Evolutionary conservation across 805 yeast species (phyloP).

Genomic region (Jamesozyma lodderae): DNA sequence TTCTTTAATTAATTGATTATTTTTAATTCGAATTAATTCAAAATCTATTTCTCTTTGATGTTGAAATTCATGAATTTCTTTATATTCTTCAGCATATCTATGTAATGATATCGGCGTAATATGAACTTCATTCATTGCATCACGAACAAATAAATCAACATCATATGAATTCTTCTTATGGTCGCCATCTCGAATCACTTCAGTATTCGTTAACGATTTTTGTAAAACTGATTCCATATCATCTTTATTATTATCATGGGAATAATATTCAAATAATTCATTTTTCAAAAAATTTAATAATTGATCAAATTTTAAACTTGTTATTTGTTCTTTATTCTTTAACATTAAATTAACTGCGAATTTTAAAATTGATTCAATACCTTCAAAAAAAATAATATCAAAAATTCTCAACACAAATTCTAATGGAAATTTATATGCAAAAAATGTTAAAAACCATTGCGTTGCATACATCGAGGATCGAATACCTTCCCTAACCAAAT

Average conservation of each 20-base stretch:
- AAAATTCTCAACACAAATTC: slow-evolving; percentile 79
- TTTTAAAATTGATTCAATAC: slow-evolving; percentile 75
- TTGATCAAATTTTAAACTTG: slow-evolving; percentile 63
- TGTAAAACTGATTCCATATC: slow-evolving; percentile 12
- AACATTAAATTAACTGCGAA: slow-evolving; percentile 76
- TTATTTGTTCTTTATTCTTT: slow-evolving; percentile 50
- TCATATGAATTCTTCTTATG: slow-evolving; percentile 36
- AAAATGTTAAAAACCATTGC: slow-evolving; percentile 93
- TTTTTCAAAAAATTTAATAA: slow-evolving; percentile 72
- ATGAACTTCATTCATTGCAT: slow-evolving; percentile 59
- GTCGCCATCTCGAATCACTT: slow-evolving; percentile 2
- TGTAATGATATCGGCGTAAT: slow-evolving; percentile 64
- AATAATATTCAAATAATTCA: slow-evolving; percentile 62
- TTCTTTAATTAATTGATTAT: slow-evolving; percentile 65
- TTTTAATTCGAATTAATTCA: slow-evolving; percentile 54
- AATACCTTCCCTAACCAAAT: slow-evolving; percentile 77
- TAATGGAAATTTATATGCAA: slow-evolving; percentile 90
- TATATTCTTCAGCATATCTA: slow-evolving; percentile 66
- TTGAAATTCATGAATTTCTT: slow-evolving; percentile 61
- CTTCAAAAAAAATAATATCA: slow-evolving; percentile 86
- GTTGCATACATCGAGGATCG: slow-evolving; percentile 93
- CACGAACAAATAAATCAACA: slow-evolving; percentile 66
- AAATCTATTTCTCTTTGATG: slow-evolving; percentile 52
- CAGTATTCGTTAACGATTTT: slow-evolving; percentile 4
- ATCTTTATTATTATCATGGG: slow-evolving; percentile 27